phyloP scores from a whole-genome alignment of 2,329 filamentous ascomycete species.

The Paecilomyces formosus region DNA sequence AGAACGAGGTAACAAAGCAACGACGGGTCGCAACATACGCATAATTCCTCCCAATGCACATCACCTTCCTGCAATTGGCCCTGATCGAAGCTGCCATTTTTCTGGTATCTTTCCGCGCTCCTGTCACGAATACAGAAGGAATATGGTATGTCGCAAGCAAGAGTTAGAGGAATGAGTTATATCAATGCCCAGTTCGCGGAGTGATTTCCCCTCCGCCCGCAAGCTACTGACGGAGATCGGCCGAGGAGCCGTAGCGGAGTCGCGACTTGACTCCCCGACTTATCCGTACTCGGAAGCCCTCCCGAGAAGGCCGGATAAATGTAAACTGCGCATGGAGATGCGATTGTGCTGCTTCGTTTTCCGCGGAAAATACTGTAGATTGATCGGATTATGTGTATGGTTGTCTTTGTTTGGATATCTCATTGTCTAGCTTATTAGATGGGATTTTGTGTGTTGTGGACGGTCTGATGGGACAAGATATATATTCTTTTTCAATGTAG shows the following conservation, averaged over 20 bases:
- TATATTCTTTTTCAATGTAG: too few species aligned
- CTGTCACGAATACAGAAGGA: background rate
- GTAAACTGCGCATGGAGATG: too few species aligned
- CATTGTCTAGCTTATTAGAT: too few species aligned
- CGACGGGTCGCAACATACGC: constrained; percentile 52
- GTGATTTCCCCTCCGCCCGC: background rate
- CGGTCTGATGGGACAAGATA: too few species aligned
- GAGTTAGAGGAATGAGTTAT: background rate
- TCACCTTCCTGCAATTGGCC: constrained; percentile 61
- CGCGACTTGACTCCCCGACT: background rate
- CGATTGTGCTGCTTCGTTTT: too few species aligned
- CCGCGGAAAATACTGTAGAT: too few species aligned
- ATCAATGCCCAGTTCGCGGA: background rate
- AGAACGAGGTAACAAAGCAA: background rate
- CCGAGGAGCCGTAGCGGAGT: background rate
- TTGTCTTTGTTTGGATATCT: too few species aligned
- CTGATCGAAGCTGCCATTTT: constrained; percentile 38
- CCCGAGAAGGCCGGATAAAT: too few species aligned
- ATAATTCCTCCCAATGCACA: constrained; percentile 95
- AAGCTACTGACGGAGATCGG: background rate
- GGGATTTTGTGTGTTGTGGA: too few species aligned
- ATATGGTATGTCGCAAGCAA: background rate
- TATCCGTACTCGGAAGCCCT: too few species aligned
- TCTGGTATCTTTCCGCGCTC: background rate
- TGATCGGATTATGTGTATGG: too few species aligned